Base-by-base conservation (phyloP, 2,329 filamentous ascomycete genomes). In the Colletotrichum brevisporum region DNA sequence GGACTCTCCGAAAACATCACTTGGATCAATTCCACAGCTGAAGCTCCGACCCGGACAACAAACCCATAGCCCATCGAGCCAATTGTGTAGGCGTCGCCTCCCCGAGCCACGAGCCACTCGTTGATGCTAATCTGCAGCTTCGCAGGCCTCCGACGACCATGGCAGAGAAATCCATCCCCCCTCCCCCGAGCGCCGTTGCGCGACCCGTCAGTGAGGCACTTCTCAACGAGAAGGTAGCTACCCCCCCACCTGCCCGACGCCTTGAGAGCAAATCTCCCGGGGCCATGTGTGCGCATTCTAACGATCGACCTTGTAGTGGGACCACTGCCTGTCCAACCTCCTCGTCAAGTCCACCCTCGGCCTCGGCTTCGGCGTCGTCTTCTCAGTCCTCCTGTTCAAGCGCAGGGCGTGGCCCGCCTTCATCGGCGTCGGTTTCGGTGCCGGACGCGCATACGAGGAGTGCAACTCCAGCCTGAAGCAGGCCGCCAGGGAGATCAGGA, bases 351-450 rank as follows among this genome's bases (percentile, higher is more conserved):
- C 95, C 74, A 92, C 93, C 65, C 92, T 99, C 82, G 96, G 96
- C 78, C 92, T 98, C 80, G 94, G 93, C 75, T 99, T 99, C 84
- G 96, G 96, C 80, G 92, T 99, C 81, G 94, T 99, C 84, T 98
- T 99, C 88, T 98, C 96, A 71, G 95, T 99, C 71, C 92, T 99
- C 68, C 85, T 99, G 64, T 99, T 99, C 90, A 97, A 97, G 89
- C 92, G 97, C 83, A 92, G 96, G 85, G 94, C 96, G 74, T 99
- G 95, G 94, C 96, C 96, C 67, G 96, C 95, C n/a, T 96, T 94
- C 80, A 89, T 97, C 74, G 96, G 96, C 73, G 88, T 95, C 63
- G 96, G 96, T 67, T 98, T 99, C 81, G 96, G 97, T 80, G 95
- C 95, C 73, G 96, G 96, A 77, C 91, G 97, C 78, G 96, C 96